phyloP scores from a whole-genome alignment of 306 rosid genomes.

The Fagus sylvatica region DNA sequence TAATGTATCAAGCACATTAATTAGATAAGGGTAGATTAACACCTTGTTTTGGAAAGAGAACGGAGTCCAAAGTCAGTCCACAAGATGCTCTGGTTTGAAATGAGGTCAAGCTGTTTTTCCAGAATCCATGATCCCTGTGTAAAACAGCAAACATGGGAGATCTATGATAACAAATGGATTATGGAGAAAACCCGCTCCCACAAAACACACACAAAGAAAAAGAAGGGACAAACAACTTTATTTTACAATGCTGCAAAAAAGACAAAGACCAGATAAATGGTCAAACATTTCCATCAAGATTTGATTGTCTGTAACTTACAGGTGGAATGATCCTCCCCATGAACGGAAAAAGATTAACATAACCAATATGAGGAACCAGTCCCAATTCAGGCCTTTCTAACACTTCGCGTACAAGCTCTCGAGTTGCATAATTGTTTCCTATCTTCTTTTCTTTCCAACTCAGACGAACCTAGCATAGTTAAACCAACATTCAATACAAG shows the following conservation, averaged over 20 bases:
- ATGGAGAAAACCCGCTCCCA: background rate
- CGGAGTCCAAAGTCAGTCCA: slow-evolving; percentile 96
- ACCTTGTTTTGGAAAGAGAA: slow-evolving; percentile 92
- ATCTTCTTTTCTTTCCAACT: slow-evolving; percentile 61
- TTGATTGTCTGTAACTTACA: slow-evolving; percentile 47
- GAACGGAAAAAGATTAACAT: slow-evolving; percentile 85
- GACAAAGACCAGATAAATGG: background rate
- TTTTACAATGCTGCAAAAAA: background rate
- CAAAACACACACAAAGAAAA: background rate
- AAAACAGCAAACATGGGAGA: slow-evolving; percentile 2
- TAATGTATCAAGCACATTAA: background rate
- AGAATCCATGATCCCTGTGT: slow-evolving; percentile 79
- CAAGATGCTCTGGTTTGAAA: slow-evolving; percentile 70
- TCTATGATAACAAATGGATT: background rate
- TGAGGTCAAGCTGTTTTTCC: slow-evolving; percentile 83
- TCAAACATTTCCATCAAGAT: slow-evolving; percentile 11
- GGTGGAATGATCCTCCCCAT: slow-evolving; percentile 82
- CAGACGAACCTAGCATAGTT: slow-evolving; percentile 64
- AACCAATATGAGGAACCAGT: slow-evolving; percentile 88
- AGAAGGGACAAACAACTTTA: background rate
- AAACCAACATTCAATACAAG: slow-evolving; percentile 5
- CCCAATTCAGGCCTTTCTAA: slow-evolving; percentile 59
- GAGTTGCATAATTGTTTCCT: slow-evolving; percentile 46
- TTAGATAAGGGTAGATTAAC: slow-evolving; percentile 13
- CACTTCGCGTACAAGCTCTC: slow-evolving; percentile 71